Percentiles rank a stretch among this genome's conserved stretches.
These are phyloP conservation scores for Medicago lupulina DNA, from an alignment of 306 rosid species.

Conservation along the genomic window DNA sequence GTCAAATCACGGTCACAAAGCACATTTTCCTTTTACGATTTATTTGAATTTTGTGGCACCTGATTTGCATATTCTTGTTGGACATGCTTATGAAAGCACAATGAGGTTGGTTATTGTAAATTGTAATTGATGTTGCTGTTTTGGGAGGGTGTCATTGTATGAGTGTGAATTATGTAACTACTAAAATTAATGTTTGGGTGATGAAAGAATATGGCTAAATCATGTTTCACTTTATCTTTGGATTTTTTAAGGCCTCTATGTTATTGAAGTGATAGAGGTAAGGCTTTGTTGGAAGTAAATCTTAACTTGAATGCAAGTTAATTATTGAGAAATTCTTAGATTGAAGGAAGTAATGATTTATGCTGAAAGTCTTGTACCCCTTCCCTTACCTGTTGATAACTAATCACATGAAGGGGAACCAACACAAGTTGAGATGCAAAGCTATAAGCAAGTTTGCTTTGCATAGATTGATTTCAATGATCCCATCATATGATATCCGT, in stretches of 20 bases:
- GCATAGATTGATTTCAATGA: too few species aligned
- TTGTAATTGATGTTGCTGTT: slow-evolving; percentile 51
- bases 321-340: slow-evolving; percentile 40
- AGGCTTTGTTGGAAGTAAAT: slow-evolving; percentile 55
- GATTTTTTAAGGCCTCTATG: slow-evolving; percentile 59
- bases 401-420: too few species aligned
- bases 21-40: too few species aligned
- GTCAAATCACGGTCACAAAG: too few species aligned
- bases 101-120: slow-evolving; percentile 12
- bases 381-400: neutral
- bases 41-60: too few species aligned
- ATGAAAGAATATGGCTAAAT: too few species aligned
- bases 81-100: too few species aligned
- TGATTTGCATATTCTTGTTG: too few species aligned
- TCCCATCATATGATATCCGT: too few species aligned
- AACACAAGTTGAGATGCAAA: too few species aligned
- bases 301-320: slow-evolving; percentile 17
- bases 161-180: slow-evolving; percentile 40
- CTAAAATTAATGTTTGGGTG: neutral
- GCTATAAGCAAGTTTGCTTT: too few species aligned
- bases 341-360: slow-evolving; percentile 53
- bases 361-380: slow-evolving; percentile 60
- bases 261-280: slow-evolving; percentile 47
- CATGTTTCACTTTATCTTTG: slow-evolving; percentile 10
- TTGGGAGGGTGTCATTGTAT: slow-evolving; percentile 55